Base-by-base conservation (phyloP, 306 rosid genomes). In the Amphicarpaea edgeworthii region DNA sequence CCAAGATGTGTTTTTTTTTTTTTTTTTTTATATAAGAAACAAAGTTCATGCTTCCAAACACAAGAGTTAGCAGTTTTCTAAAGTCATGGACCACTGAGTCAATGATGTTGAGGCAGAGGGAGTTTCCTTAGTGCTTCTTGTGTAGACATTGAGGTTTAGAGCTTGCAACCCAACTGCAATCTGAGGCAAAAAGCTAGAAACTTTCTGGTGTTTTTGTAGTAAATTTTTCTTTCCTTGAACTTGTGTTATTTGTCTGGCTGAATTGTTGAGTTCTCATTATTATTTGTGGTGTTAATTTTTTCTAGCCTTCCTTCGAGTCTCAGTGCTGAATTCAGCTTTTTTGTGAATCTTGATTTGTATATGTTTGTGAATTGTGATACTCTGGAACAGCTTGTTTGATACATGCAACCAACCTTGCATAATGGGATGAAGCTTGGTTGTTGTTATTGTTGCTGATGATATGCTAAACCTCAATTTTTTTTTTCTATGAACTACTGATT, bases 91-190 rank as follows among this genome's bases (percentile, higher is more conserved):
- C 17, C 11, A 41, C 40, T 57, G 12, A 40, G n/a, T n/a, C n/a
- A n/a, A n/a, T n/a, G n/a, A n/a, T n/a, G n/a, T n/a, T n/a, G n/a
- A n/a, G n/a, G n/a, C n/a, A n/a, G n/a, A n/a, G n/a, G n/a, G n/a
- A n/a, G n/a, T n/a, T 77, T 68, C 57, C 58, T 24, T 57, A 62
- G 81, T 73, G 73, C 42, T 77, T 77, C 53, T 40, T 34, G 8
- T 10, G 11, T 28, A 20, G 60, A 61, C 6, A 4, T n/a, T 32
- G 32, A 38, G 66, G 21, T 15, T 23, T 12, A 68, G 65, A 60
- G 77, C 26, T 17, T 17, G 32, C 28, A 47, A 30, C 68, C 64
- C 40, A 15, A 19, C 30, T 61, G 60, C 60, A 9, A 30, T 26
- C 16, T 8, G 37, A 16, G 45, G 58, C 42, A 24, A 75, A 75